Evolutionary conservation across 768 basidiomycete genomes (phyloP).

Genomic region (Candolleomyces eurysporus): DNA sequence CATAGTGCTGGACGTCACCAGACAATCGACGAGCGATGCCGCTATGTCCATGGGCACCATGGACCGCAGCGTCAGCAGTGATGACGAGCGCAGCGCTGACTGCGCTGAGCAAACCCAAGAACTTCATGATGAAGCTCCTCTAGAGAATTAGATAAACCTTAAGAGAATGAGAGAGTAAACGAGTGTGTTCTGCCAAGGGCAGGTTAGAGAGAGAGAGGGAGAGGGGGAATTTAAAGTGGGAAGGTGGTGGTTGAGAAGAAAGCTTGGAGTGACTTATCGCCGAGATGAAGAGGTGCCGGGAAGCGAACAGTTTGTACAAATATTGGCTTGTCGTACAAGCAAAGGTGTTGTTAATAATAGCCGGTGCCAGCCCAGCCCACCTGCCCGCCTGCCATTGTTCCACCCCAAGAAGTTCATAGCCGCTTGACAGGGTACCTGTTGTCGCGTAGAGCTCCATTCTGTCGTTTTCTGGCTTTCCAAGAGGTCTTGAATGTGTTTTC

Average conservation of each 20-base stretch:
- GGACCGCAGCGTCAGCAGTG: slow-evolving; percentile 1
- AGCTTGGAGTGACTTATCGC: too few relatives aligned
- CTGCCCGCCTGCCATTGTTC: too few relatives aligned
- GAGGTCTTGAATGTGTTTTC: too few relatives aligned
- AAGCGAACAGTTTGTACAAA: too few relatives aligned
- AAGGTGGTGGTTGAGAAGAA: not conserved
- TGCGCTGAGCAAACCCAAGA: slow-evolving; percentile 2
- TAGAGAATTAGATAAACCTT: not conserved
- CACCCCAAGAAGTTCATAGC: too few relatives aligned
- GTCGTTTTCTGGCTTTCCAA: too few relatives aligned
- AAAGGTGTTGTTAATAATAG: too few relatives aligned
- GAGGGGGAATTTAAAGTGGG: not conserved
- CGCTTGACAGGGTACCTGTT: too few relatives aligned
- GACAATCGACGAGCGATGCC: slow-evolving; percentile 24
- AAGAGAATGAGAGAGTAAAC: slow-evolving; percentile 1
- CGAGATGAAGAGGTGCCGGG: too few relatives aligned
- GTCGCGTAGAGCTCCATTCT: too few relatives aligned
- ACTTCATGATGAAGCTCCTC: not conserved
- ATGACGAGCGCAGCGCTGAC: slow-evolving; percentile 1
- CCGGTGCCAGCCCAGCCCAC: too few relatives aligned
- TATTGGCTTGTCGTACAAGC: too few relatives aligned
- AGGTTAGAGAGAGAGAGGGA: not conserved
- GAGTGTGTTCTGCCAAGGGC: not conserved
- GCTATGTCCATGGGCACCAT: slow-evolving; percentile 13
- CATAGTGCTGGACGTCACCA: slow-evolving; percentile 14